Evolutionary conservation across 768 basidiomycete genomes (phyloP).

Genomic region (Auricularia sp.): DNA sequence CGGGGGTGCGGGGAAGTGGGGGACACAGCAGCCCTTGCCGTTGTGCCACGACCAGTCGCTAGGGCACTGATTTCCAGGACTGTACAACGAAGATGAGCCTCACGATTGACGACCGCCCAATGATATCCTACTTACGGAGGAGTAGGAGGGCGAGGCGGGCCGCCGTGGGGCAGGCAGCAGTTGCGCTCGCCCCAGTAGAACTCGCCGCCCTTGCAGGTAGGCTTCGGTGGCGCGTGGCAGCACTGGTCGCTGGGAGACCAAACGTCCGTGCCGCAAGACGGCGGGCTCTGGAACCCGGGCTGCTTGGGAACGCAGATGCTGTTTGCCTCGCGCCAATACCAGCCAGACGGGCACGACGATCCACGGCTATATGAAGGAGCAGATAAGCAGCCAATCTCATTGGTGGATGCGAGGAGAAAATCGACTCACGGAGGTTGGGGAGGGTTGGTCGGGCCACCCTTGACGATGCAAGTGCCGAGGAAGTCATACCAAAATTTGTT

Average conservation of each 20-base stretch:
- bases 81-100: not conserved
- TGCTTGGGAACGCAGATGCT: constrained; percentile 45
- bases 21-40: constrained; percentile 43
- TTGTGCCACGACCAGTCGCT: constrained; percentile 40
- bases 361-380: not conserved
- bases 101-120: too few species aligned
- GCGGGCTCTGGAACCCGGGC: constrained; percentile 28
- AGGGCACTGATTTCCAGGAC: constrained; percentile 26
- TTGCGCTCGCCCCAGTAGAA: constrained; percentile 14
- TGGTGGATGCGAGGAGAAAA: not conserved
- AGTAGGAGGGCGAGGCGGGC: constrained; percentile 31
- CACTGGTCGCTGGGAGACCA: constrained; percentile 37
- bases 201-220: not conserved
- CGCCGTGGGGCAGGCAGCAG: constrained; percentile 24
- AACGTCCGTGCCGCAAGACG: constrained; percentile 33
- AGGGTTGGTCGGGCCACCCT: not conserved
- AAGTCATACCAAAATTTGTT: not conserved
- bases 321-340: constrained; percentile 41
- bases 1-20: constrained; percentile 30
- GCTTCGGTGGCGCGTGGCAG: constrained; percentile 28
- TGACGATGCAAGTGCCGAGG: not conserved
- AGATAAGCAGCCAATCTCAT: not conserved
- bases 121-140: constrained; percentile 30
- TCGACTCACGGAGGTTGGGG: not conserved
- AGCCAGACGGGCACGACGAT: constrained; percentile 17